These are phyloP conservation scores for Baudoinia panamericana DNA, from an alignment of 495 filamentous ascomycete genomes.

Conservation along the genomic window DNA sequence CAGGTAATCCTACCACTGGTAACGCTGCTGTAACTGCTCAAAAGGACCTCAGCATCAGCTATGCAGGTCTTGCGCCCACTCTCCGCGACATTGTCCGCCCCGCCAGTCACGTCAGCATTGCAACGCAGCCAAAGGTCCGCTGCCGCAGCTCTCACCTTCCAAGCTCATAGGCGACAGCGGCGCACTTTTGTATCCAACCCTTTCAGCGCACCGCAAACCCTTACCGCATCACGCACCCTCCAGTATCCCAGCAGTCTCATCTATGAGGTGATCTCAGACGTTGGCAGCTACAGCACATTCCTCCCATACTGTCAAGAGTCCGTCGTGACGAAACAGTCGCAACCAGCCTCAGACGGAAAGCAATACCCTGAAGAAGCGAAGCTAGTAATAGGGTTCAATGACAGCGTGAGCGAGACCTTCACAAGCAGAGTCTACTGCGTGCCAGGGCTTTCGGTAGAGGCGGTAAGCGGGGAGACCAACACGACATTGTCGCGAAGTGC, in stretches of 20 bases:
- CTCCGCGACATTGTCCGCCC: no score
- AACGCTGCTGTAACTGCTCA: no score
- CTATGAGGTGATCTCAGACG: constrained; percentile 72
- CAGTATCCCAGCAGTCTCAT: constrained; percentile 57
- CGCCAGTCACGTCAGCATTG: no score
- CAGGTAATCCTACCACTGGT: no score
- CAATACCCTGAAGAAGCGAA: constrained; percentile 60
- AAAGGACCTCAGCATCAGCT: no score
- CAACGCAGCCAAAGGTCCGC: no score
- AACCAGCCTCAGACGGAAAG: constrained; percentile 31
- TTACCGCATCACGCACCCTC: constrained; percentile 64
- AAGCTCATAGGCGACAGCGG: constrained; percentile 8
- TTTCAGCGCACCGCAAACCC: constrained; percentile 35
- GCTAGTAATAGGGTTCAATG: constrained; percentile 73
- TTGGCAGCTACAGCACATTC: constrained; percentile 67
- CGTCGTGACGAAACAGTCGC: constrained; percentile 47
- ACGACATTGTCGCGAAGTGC: constrained; percentile 31
- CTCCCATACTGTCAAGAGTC: constrained; percentile 71
- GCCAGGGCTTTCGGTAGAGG: constrained; percentile 56
- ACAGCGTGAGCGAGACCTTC: constrained; percentile 62
- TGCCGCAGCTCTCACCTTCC: no score
- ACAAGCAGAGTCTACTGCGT: constrained; percentile 62
- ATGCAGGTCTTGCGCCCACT: no score
- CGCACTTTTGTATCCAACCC: constrained; percentile 27
- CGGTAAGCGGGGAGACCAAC: constrained; percentile 48